Conservation (phyloP, 2,329 filamentous ascomycete genomes). For the Conoideocrella luteorostrata region DNA sequence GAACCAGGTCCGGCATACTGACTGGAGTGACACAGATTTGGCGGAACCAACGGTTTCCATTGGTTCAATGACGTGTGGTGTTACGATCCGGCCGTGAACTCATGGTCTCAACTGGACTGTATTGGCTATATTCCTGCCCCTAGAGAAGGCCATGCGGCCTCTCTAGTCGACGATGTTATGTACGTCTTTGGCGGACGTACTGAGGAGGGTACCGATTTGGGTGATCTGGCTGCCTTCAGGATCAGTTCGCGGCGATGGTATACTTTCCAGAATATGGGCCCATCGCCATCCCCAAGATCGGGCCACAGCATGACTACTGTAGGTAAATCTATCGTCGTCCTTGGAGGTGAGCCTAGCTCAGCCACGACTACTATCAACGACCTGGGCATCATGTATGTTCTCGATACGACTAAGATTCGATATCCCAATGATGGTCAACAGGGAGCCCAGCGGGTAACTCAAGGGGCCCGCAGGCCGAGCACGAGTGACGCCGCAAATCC, state of each 20-base stretch:
- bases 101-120: slow-evolving; percentile 85
- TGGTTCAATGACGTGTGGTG: slow-evolving; percentile 99
- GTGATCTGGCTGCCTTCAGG: slow-evolving; percentile 77
- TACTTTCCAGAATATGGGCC: slow-evolving; percentile 99
- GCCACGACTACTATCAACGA: slow-evolving; percentile 75
- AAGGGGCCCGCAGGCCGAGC: slow-evolving; percentile 36
- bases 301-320: slow-evolving; percentile 97
- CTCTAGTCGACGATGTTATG: slow-evolving; percentile 96
- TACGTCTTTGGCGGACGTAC: slow-evolving; percentile 97
- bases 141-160: slow-evolving; percentile 88
- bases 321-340: slow-evolving; percentile 84
- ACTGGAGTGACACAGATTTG: slow-evolving; percentile 57
- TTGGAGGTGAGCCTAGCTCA: slow-evolving; percentile 91
- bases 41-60: slow-evolving; percentile 87
- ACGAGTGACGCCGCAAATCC: slow-evolving; percentile 26
- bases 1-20: neutral
- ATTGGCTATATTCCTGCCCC: slow-evolving; percentile 95
- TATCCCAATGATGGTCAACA: slow-evolving; percentile 72
- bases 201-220: slow-evolving; percentile 85
- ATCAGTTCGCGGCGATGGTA: slow-evolving; percentile 87
- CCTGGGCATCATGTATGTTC: slow-evolving; percentile 79
- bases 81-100: slow-evolving; percentile 77
- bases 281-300: slow-evolving; percentile 85
- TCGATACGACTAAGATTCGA: slow-evolving; percentile 93
- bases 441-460: slow-evolving; percentile 30